phyloP scores from a whole-genome alignment of 805 yeast genomes.

The Ogataea salicorniae region DNA sequence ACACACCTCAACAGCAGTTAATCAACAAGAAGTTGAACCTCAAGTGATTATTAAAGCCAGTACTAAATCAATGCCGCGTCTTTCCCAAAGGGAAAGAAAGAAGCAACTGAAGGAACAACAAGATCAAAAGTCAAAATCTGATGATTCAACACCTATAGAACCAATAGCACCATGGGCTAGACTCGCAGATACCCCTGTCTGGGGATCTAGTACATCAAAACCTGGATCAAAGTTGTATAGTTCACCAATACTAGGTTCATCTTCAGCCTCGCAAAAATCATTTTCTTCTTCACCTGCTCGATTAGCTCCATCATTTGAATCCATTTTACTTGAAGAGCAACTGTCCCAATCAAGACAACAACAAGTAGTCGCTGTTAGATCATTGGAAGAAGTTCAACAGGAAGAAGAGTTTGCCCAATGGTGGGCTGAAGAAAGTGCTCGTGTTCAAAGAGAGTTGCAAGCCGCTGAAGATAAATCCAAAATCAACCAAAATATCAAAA shows the following conservation, averaged over 20 bases:
- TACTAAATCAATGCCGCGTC: constrained; percentile 35
- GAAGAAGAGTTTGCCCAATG: constrained; percentile 83
- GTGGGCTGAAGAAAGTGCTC: constrained; percentile 80
- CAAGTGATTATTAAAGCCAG: constrained; percentile 22
- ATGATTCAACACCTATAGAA: not conserved
- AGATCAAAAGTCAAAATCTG: constrained; percentile 1
- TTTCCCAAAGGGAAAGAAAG: constrained; percentile 60
- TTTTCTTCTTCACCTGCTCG: constrained; percentile 8
- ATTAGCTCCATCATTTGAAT: constrained; percentile 25
- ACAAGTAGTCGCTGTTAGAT: constrained; percentile 20
- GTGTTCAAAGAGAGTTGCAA: constrained; percentile 45
- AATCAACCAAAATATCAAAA: not conserved
- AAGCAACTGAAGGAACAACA: constrained; percentile 31
- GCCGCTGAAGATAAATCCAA: constrained; percentile 5
- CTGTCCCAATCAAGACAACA: constrained; percentile 23
- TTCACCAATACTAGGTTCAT: not conserved
- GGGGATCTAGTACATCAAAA: not conserved
- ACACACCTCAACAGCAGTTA: too few relatives aligned
- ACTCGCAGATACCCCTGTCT: not conserved
- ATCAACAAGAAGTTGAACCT: too few relatives aligned
- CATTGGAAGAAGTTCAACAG: constrained; percentile 66
- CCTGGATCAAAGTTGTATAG: not conserved
- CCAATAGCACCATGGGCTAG: constrained; percentile 6
- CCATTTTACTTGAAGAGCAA: constrained; percentile 22
- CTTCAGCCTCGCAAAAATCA: not conserved